Evolutionary conservation across 495 filamentous ascomycete species (phyloP).

Genomic region (Aspergillus taichungensis): DNA sequence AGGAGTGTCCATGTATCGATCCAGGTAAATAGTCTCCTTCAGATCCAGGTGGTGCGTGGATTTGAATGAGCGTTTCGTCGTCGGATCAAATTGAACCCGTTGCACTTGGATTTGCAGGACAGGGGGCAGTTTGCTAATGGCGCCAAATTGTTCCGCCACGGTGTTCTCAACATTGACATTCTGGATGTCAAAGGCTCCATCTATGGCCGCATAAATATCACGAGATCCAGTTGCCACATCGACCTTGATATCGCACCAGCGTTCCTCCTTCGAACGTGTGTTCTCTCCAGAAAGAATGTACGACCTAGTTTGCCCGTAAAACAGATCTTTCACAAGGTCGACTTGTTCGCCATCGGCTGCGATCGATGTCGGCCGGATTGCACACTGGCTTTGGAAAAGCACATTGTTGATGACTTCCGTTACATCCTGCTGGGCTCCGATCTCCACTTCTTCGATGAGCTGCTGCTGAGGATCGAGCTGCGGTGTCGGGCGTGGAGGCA

Average conservation of each 20-base stretch:
- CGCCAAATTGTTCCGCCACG: conserved; percentile 58
- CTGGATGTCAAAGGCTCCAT: conserved; percentile 74
- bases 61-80: conserved; percentile 56
- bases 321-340: conserved; percentile 65
- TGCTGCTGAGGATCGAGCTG: conserved; percentile 29
- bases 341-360: conserved; percentile 63
- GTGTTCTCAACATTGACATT: conserved; percentile 56
- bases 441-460: conserved; percentile 47
- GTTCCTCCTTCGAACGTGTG: conserved; percentile 44
- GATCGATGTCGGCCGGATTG: conserved; percentile 57
- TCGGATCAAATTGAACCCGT: conserved; percentile 59
- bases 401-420: conserved; percentile 91
- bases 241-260: conserved; percentile 55
- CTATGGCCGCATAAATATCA: conserved; percentile 75
- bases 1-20: conserved; percentile 74
- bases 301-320: conserved; percentile 49
- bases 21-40: conserved; percentile 70
- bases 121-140: conserved; percentile 69
- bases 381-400: conserved; percentile 79
- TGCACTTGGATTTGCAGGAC: conserved; percentile 85
- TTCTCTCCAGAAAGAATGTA: conserved; percentile 41
- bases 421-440: conserved; percentile 76
- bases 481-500: conserved; percentile 37
- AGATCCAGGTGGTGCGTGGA: conserved; percentile 70
- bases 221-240: conserved; percentile 51